These are phyloP conservation scores for Leccinum fibrillosum DNA, from an alignment of 768 basidiomycete species.

Conservation along the genomic window DNA sequence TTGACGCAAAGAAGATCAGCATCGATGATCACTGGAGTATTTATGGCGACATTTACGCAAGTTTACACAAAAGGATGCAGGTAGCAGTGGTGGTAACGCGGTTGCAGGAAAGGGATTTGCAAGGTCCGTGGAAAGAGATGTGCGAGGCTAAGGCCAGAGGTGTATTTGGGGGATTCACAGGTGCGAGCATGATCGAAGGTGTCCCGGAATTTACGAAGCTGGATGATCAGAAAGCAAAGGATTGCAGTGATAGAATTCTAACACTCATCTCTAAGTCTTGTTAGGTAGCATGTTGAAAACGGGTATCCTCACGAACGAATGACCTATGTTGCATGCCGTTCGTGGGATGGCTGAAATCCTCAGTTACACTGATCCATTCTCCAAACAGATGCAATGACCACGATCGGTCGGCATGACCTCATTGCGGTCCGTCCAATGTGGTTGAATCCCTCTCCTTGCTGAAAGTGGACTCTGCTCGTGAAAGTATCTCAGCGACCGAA, in stretches of 20 bases:
- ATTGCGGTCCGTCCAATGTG: no score
- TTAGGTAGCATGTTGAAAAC: background rate
- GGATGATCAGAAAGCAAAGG: constrained; percentile 10
- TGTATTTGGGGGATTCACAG: constrained; percentile 14
- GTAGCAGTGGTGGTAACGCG: constrained; percentile 20
- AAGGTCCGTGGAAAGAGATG: constrained; percentile 14
- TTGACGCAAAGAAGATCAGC: constrained; percentile 20
- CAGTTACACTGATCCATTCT: no score
- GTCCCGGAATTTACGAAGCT: constrained; percentile 17
- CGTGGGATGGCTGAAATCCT: no score
- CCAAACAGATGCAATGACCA: no score
- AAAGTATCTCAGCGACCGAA: no score
- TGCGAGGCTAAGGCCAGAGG: constrained; percentile 9
- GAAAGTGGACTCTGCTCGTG: no score
- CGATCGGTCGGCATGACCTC: no score
- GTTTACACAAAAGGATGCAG: constrained; percentile 15
- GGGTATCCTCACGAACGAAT: background rate
- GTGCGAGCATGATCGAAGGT: constrained; percentile 15
- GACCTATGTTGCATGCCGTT: background rate
- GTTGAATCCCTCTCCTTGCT: no score
- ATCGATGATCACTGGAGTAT: constrained; percentile 16
- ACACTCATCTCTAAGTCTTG: constrained; percentile 9
- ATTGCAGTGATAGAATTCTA: constrained; percentile 21
- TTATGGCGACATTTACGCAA: constrained; percentile 16
- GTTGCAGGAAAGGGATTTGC: constrained; percentile 7